phyloP scores from a whole-genome alignment of 148 eudicot genomes.

The Linanthus parryae region DNA sequence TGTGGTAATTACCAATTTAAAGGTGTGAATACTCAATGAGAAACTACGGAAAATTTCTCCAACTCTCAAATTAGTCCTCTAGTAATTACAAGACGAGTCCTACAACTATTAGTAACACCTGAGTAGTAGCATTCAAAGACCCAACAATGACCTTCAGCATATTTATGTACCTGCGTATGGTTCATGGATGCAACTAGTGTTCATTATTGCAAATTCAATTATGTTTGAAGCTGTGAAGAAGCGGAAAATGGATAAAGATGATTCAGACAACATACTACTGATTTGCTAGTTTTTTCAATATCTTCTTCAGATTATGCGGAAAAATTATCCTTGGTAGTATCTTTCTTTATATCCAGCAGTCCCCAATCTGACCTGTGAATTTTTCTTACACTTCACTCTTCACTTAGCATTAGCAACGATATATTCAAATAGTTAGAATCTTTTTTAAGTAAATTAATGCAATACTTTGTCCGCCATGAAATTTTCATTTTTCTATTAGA shows the following conservation, averaged over 20 bases:
- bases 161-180: conserved; percentile 67
- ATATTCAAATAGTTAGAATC: too few species aligned
- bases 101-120: too few species aligned
- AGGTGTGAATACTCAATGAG: too few species aligned
- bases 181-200: conserved; percentile 1
- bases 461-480: conserved; percentile 29
- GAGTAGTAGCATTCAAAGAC: conserved; percentile 93
- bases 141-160: conserved; percentile 96
- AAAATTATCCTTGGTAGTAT: conserved; percentile 3
- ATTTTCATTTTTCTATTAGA: conserved; percentile 19
- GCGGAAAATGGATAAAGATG: neutral
- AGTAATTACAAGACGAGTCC: too few species aligned
- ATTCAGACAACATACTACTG: neutral
- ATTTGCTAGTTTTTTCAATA: conserved; percentile 1
- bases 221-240: neutral
- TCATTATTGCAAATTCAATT: neutral
- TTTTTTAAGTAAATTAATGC: too few species aligned
- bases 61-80: too few species aligned
- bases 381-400: too few species aligned
- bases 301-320: neutral
- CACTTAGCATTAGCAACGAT: too few species aligned
- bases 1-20: too few species aligned
- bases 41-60: too few species aligned
- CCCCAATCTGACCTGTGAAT: conserved; percentile 6
- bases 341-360: conserved; percentile 8